phyloP scores from a whole-genome alignment of 352 stramenopile genomes.

The Globisporangium yorkense region DNA sequence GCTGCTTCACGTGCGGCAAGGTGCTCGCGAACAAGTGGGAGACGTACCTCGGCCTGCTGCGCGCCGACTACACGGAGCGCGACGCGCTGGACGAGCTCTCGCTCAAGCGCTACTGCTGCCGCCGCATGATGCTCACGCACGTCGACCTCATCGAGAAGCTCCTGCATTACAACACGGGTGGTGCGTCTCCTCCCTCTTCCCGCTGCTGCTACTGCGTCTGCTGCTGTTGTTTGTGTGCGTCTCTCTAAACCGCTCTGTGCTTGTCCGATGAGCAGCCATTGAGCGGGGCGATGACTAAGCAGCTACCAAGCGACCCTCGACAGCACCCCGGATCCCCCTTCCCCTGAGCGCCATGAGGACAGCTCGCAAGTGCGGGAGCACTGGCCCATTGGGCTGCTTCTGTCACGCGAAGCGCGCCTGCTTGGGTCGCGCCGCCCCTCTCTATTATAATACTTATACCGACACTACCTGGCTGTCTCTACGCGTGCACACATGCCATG shows the following conservation, averaged over 20 bases:
- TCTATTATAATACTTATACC: constrained; percentile 32
- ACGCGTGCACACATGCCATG: too few species aligned
- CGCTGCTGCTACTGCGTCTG: neutral
- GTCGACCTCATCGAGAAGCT: constrained; percentile 99
- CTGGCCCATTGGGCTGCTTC: neutral
- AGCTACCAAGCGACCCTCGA: neutral
- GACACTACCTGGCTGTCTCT: neutral
- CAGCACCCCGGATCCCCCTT: neutral
- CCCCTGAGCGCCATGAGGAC: neutral
- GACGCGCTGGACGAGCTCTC: constrained; percentile 98
- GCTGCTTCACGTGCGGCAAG: constrained; percentile 99
- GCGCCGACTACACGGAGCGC: constrained; percentile 96
- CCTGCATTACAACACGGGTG: constrained; percentile 99
- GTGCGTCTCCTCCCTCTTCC: constrained; percentile 22
- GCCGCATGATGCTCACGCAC: constrained; percentile 99
- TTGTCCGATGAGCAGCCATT: constrained; percentile 41
- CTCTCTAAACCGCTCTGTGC: constrained; percentile 2
- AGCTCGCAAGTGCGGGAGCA: neutral
- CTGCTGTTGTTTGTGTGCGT: neutral
- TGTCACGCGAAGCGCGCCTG: neutral
- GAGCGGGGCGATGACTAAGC: constrained; percentile 70
- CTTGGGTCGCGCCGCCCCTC: neutral
- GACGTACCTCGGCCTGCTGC: constrained; percentile 96
- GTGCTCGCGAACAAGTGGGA: constrained; percentile 99
- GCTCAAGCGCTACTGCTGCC: constrained; percentile 98